Base-by-base conservation (phyloP, 2,329 filamentous ascomycete species). In the Teratosphaeria zuluensis region DNA sequence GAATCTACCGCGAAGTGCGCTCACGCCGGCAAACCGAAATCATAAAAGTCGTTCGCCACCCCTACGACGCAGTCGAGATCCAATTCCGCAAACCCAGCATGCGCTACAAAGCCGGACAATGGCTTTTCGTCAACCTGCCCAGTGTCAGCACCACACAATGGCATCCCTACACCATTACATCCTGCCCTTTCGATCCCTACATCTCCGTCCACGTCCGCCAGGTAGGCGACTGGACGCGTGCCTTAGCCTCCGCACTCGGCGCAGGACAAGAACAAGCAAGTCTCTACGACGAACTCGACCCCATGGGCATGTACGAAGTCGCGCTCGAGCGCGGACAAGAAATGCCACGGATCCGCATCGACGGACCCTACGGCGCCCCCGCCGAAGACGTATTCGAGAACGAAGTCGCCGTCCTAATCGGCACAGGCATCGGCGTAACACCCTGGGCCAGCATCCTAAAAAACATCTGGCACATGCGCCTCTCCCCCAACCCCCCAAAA, bases 101-200 rank as follows among this genome's bases (percentile, higher is more conserved):
- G 87, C 90, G 86, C 70, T 99, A 99, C 84, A 97, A 96, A 82
- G 88, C 94, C 14, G 94, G 94, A 33, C 94, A 99, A 77, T 99
- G 92, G 92, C 84, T 97, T 42, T 97, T 97, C 80, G 81, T 99
- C 60, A 92, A 97, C 73, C 86, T 95, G 28, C 94, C 94, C 0
- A 87, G 89, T 6, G 84, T 99, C 57, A 96, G 90, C 64, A 84
- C 81, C 67, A 86, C 90, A 70, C 91, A 99, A 77, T 99, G 94
- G 94, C 94, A 99, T 76, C 94, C 94, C 1, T 99, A 97, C 73
- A 99, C 94, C 70, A 97, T 99, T 74, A 99, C 94, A 2, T 97
- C 94, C 9, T 99, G 94, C 75, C 94, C 94, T 4, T 94, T 90
- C 70, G 94, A 99, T 68, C 89, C 90, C 0, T 97, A 97, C 70